These are phyloP conservation scores for Cytospora paraplurivora DNA, from an alignment of 2,329 filamentous ascomycete species.

Conservation along the genomic window DNA sequence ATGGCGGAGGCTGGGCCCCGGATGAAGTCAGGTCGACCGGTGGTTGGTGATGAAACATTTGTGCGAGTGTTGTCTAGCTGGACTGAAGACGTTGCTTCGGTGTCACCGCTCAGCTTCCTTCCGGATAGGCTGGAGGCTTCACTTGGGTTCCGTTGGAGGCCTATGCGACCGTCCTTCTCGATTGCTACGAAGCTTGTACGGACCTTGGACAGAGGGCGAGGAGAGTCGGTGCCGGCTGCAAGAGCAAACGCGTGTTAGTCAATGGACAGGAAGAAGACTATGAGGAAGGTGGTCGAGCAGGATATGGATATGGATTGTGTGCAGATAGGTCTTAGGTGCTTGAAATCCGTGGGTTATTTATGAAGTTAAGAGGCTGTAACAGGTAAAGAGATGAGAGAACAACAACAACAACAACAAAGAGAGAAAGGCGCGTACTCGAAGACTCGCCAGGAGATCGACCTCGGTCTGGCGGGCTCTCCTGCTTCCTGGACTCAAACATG, in stretches of 20 bases:
- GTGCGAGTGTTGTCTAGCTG: slow-evolving; percentile 43
- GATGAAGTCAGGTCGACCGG: slow-evolving; percentile 15
- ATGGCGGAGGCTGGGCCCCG: slow-evolving; percentile 7
- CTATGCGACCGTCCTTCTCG: slow-evolving; percentile 64
- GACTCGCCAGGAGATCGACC: slow-evolving; percentile 65
- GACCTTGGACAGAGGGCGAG: slow-evolving; percentile 72
- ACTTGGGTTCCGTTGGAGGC: slow-evolving; percentile 50
- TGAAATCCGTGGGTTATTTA: background rate
- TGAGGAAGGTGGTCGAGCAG: background rate
- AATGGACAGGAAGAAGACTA: background rate
- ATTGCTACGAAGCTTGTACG: slow-evolving; percentile 75
- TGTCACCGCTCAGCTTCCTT: slow-evolving; percentile 43
- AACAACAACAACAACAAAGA: slow-evolving; percentile 12
- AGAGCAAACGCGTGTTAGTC: slow-evolving; percentile 12
- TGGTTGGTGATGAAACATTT: slow-evolving; percentile 16
- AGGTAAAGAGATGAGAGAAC: background rate
- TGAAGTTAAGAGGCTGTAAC: background rate
- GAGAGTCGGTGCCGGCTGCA: slow-evolving; percentile 49
- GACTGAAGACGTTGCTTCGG: slow-evolving; percentile 43
- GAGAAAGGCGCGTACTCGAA: slow-evolving; percentile 37
- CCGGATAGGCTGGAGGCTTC: slow-evolving; percentile 44
- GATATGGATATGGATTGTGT: background rate
- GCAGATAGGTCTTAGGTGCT: slow-evolving; percentile 2
- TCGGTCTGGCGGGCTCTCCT: slow-evolving; percentile 66
- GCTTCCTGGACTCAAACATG: slow-evolving; percentile 76